phyloP scores from a whole-genome alignment of 2,329 filamentous ascomycete species.

The Dothidotthia symphoricarpi region DNA sequence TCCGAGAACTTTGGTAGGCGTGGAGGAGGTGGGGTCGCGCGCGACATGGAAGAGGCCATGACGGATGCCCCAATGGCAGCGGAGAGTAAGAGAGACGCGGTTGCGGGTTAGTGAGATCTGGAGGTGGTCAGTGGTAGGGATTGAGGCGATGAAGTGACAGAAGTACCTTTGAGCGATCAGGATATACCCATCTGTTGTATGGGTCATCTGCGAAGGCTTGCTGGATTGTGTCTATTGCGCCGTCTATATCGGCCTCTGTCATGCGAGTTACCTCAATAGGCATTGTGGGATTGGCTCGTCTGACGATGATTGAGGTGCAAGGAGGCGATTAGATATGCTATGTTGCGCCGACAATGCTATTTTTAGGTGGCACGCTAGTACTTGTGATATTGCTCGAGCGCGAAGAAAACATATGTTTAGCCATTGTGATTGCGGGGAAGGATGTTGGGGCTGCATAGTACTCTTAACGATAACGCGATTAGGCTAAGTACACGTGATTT shows the following conservation, averaged over 20 bases:
- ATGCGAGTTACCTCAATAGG: constrained; percentile 58
- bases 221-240: constrained; percentile 64
- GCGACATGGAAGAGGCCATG: constrained; percentile 69
- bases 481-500: constrained; percentile 5
- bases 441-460: not conserved
- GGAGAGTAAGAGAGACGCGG: constrained; percentile 60
- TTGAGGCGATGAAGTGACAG: not conserved
- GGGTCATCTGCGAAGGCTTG: constrained; percentile 65
- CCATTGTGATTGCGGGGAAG: constrained; percentile 15
- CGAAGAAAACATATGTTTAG: not conserved
- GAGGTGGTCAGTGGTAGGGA: constrained; percentile 2
- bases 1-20: constrained; percentile 57
- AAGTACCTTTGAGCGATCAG: constrained; percentile 56
- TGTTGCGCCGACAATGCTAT: too few species aligned
- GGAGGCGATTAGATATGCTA: too few species aligned
- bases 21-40: constrained; percentile 52
- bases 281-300: constrained; percentile 26
- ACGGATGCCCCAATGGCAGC: constrained; percentile 68
- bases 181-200: constrained; percentile 65
- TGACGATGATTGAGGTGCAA: constrained; percentile 1
- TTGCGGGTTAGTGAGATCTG: constrained; percentile 63
- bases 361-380: too few species aligned
- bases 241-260: constrained; percentile 60
- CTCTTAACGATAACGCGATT: too few species aligned
- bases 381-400: too few species aligned